Conservation (phyloP, 495 filamentous ascomycete species). For the Zalerion maritima region DNA sequence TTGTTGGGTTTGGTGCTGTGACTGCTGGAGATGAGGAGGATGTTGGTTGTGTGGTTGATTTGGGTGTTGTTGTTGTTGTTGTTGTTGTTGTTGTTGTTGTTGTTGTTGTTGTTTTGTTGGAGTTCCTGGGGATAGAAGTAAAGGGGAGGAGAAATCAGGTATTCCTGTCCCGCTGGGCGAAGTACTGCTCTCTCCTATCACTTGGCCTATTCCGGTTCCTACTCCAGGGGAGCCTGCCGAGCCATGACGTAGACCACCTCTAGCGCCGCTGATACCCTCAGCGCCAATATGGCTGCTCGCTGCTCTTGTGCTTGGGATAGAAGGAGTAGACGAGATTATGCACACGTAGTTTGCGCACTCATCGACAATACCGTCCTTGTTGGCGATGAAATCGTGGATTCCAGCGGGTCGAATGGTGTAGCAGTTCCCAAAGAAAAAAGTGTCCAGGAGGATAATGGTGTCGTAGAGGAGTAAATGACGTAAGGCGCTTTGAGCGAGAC, state of each 20-base stretch:
- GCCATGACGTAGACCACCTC: background rate
- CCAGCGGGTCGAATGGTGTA: slow-evolving; percentile 67
- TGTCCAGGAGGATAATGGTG: slow-evolving; percentile 72
- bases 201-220: too few species aligned
- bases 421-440: slow-evolving; percentile 83
- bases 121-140: background rate
- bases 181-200: too few species aligned
- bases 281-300: background rate
- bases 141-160: too few species aligned
- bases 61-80: slow-evolving; percentile 5
- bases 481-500: slow-evolving; percentile 68
- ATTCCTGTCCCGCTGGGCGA: too few species aligned
- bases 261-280: slow-evolving; percentile 1
- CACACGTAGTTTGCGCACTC: slow-evolving; percentile 79
- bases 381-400: slow-evolving; percentile 56
- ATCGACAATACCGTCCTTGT: slow-evolving; percentile 53
- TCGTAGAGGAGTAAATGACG: slow-evolving; percentile 83
- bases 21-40: slow-evolving; percentile 4
- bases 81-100: slow-evolving; percentile 13
- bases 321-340: slow-evolving; percentile 9
- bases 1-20: background rate
- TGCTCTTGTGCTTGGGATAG: slow-evolving; percentile 7
- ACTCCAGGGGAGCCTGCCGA: too few species aligned
- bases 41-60: slow-evolving; percentile 2
- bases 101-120: slow-evolving; percentile 3